Percentiles rank a stretch among this genome's conserved stretches.
Conservation (phyloP, 1,284 basidiomycete species). For the Cutaneotrichosporon spelunceum region DNA sequence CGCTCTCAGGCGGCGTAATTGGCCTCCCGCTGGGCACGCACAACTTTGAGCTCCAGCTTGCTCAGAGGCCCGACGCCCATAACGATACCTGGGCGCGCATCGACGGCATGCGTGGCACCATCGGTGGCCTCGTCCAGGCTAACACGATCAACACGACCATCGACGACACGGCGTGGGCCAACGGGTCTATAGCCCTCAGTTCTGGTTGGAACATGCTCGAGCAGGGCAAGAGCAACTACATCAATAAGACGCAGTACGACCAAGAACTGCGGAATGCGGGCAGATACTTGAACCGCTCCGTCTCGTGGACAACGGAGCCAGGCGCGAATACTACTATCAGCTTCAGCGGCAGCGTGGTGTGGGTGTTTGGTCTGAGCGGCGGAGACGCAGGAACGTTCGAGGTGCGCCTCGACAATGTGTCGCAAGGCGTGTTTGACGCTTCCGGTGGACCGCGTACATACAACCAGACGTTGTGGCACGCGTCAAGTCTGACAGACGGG, state of each 20-base stretch:
- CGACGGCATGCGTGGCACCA: conserved; percentile 22
- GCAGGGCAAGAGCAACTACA: conserved; percentile 30
- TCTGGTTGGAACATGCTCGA: conserved; percentile 46
- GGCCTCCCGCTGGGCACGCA: conserved; percentile 29
- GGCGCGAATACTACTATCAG: conserved; percentile 27
- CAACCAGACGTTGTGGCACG: conserved; percentile 33
- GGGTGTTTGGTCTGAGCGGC: conserved; percentile 36
- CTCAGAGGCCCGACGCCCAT: conserved; percentile 5
- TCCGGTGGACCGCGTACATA: conserved; percentile 31
- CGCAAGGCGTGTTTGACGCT: conserved; percentile 31
- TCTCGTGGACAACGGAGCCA: conserved; percentile 37
- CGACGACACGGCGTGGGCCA: conserved; percentile 42
- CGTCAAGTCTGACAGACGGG: conserved; percentile 26
- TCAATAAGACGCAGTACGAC: conserved; percentile 33
- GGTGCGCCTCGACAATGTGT: conserved; percentile 33
- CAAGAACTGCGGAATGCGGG: conserved; percentile 20
- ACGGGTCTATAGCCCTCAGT: conserved; percentile 28
- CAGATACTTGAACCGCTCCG: conserved; percentile 27
- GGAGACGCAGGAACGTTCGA: conserved; percentile 31
- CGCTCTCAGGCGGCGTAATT: conserved; percentile 12
- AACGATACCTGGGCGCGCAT: conserved; percentile 26
- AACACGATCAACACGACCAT: conserved; percentile 31
- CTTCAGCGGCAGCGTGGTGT: conserved; percentile 33
- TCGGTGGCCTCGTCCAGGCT: conserved; percentile 19
- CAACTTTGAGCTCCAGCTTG: conserved; percentile 21